Base-by-base conservation (phyloP, 352 stramenopile genomes). In the Phytophthora fragariaefolia region DNA sequence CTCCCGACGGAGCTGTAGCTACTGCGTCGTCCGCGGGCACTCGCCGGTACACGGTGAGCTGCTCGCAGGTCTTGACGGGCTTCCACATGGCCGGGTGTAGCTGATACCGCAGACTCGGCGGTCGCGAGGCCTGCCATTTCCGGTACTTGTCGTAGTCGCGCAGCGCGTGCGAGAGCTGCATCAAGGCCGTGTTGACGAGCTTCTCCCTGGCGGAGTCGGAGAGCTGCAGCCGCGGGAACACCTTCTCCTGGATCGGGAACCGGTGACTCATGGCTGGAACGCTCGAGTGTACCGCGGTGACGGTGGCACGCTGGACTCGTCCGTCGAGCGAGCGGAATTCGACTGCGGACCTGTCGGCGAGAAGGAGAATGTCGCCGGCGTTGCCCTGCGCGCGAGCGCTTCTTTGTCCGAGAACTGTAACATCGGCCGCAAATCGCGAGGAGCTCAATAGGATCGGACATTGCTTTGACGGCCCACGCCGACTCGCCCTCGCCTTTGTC, bases 81-180 rank as follows among this genome's bases (percentile, higher is more conserved):
- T 76, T 76, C 77, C 77, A 86, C 47, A 72, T 74, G 4, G 68
- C 50, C 10, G 74, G 66, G 59, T 76, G 67, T 15, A 85, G 60
- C 26, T 75, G 68, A 65, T 81, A 79, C 42, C 62, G 71, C 36
- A 73, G 71, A 71, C 68, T 73, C 43, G 62, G 66, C 17, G 71
- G 57, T 24, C 71, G 65, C 26, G 71, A 78, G 34, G 63, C 57
- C 53, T 70, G 74, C 74, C 59, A 82, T 48, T 69, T 63, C 23
- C 63, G 58, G 48, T 73, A 73, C 57, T 57, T 70, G 53, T 81
- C 71, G 66, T 83, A 81, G 42, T 83, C 71, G 12, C 64, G 64
- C 54, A 85, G 57, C 20, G 71, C 59, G 8, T 50, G 56, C 15
- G 74, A 66, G 15, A 79, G 70, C 32, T 77, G 54, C 42, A 73